Percentiles rank a stretch among this genome's conserved stretches.
Evolutionary conservation across 345 rosid species (phyloP).

Genomic region (Chamaenerion angustifolium): DNA sequence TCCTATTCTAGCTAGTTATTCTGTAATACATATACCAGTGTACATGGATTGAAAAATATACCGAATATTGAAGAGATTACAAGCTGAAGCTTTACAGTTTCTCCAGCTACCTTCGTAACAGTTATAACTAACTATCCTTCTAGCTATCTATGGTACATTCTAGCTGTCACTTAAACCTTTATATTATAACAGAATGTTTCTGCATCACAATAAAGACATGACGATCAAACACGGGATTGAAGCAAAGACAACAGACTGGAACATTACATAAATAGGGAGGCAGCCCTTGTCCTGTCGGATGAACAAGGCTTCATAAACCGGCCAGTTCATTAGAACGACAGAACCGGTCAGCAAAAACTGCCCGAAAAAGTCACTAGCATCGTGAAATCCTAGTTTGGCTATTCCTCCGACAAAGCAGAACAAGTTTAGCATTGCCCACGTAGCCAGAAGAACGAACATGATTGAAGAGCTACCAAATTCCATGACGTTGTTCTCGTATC

Average conservation of each 20-base stretch:
- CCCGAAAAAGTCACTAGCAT: constrained; percentile 1
- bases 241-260: constrained; percentile 20
- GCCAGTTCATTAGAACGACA: constrained; percentile 15
- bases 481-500: constrained; percentile 24
- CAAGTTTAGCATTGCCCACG: constrained; percentile 30
- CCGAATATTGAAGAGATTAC: too few relatives aligned
- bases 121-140: too few relatives aligned
- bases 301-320: constrained; percentile 21
- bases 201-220: neutral
- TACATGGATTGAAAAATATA: too few relatives aligned
- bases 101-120: too few relatives aligned
- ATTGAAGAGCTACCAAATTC: constrained; percentile 26
- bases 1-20: too few relatives aligned
- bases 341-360: constrained; percentile 18
- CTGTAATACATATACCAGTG: too few relatives aligned
- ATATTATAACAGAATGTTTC: too few relatives aligned
- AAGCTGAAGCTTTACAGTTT: too few relatives aligned
- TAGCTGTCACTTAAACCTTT: too few relatives aligned
- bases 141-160: too few relatives aligned
- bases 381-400: neutral
- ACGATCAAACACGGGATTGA: constrained; percentile 15
- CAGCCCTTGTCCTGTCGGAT: constrained; percentile 21
- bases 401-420: constrained; percentile 14
- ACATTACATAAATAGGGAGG: constrained; percentile 11
- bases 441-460: constrained; percentile 21